These are phyloP conservation scores for Aureobasidium sp. DNA, from an alignment of 2,329 filamentous ascomycete genomes.

Conservation along the genomic window DNA sequence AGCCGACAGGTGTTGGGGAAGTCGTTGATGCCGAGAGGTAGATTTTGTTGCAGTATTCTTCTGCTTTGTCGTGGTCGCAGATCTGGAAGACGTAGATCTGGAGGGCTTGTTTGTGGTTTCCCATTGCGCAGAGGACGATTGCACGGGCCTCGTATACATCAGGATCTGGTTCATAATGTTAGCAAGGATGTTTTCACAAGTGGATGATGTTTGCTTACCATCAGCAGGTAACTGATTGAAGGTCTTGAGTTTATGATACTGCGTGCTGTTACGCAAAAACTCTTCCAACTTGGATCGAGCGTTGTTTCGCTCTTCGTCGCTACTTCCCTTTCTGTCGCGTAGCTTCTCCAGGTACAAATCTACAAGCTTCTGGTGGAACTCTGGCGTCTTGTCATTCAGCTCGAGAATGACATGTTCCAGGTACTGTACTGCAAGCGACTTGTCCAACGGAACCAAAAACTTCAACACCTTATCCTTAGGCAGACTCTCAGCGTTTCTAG, in stretches of 20 bases:
- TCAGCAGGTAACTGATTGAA: constrained; percentile 71
- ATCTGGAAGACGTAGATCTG: constrained; percentile 97
- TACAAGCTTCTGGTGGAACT: constrained; percentile 79
- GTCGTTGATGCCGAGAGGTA: constrained; percentile 42
- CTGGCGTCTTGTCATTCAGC: constrained; percentile 61
- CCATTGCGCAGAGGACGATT: constrained; percentile 89
- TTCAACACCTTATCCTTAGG: constrained; percentile 66
- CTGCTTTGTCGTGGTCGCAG: constrained; percentile 76
- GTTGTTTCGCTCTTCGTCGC: constrained; percentile 26
- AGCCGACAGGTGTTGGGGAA: neutral
- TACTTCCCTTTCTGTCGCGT: constrained; percentile 24
- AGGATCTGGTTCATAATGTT: constrained; percentile 49
- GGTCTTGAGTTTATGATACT: constrained; percentile 61
- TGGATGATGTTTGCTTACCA: constrained; percentile 43
- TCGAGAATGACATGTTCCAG: constrained; percentile 87
- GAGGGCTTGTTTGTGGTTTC: constrained; percentile 88
- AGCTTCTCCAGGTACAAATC: constrained; percentile 58
- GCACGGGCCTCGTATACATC: constrained; percentile 84
- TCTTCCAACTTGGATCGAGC: constrained; percentile 52
- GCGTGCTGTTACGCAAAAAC: constrained; percentile 66
- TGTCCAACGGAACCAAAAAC: constrained; percentile 64
- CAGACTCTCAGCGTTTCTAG: constrained; percentile 86
- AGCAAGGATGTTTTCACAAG: neutral
- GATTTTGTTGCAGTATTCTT: constrained; percentile 93
- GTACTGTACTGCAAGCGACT: constrained; percentile 67